Evolutionary conservation across 305 asterid genomes (phyloP).

Genomic region (Coffea humblotiana): DNA sequence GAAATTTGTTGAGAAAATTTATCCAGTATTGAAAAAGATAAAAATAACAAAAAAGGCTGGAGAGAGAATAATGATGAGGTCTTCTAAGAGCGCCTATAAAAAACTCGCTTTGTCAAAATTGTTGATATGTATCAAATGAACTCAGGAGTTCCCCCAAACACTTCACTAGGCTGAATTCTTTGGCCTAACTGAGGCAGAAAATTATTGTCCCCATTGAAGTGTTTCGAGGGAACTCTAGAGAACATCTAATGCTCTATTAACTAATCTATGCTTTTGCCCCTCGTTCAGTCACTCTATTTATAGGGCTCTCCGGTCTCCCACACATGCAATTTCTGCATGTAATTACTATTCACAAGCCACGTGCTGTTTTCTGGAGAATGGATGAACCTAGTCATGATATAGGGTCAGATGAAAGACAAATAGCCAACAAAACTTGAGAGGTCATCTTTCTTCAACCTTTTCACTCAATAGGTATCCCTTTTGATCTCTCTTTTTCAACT

Average conservation of each 20-base stretch:
- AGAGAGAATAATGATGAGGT: no score
- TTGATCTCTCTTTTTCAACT: background rate
- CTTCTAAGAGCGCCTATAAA: no score
- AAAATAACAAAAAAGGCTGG: no score
- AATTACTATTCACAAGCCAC: background rate
- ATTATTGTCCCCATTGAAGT: background rate
- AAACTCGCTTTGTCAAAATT: background rate
- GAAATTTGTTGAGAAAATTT: no score
- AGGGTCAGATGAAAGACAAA: no score
- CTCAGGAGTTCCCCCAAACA: background rate
- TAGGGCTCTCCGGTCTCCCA: background rate
- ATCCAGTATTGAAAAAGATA: no score
- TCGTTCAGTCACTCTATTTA: background rate
- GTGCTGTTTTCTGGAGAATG: background rate
- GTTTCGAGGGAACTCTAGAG: slow-evolving; percentile 14
- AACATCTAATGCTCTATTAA: background rate
- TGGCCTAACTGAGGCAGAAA: background rate
- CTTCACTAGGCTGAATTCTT: background rate
- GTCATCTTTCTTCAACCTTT: background rate
- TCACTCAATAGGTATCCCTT: background rate
- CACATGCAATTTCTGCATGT: no score
- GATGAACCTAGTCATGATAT: background rate
- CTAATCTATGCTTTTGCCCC: background rate
- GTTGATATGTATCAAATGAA: background rate
- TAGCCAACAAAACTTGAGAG: no score